Base-by-base conservation (phyloP, 192 early-diverging fungal species). In the Coemansia sp. region DNA sequence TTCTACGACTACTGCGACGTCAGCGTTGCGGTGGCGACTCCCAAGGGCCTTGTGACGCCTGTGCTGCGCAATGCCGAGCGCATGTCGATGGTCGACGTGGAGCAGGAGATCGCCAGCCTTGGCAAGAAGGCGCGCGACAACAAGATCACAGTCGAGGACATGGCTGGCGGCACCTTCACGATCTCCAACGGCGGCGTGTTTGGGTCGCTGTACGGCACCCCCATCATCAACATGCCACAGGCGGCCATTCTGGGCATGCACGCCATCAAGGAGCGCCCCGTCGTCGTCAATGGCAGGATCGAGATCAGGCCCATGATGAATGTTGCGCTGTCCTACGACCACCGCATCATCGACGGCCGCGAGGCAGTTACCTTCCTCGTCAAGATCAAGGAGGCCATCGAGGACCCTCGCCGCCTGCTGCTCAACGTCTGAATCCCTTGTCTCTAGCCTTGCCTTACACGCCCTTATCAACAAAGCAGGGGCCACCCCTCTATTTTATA, bases 131-230 rank as follows among this genome's bases (percentile, higher is more conserved):
- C 97, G 39, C 89, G 93, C 49, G 93, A 95, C 74, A 95, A 95
- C 76, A 90, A 90, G 72, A 94, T 99, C 85, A 91, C 95, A 23
- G 92, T 99, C 73, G 97, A 99, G 86, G 97, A 99, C 77, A 89
- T 99, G 88, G 87, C 93, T 53, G 97, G 97, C 41, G 97, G 97
- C 67, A 99, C 97, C 57, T 99, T 99, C 79, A 99, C 97, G 67
- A 96, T 99, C 62, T 97, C 95, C 39, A 99, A 99, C 88, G 97
- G 97, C 63, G 97, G 97, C 52, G 94, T 98, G 44, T 99, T 95
- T 81, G 97, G 97, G 43, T 99, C 97, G 30, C 83, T 99, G 64
- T 91, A 89, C 78, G 97, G 97, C 45, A 99, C 97, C 14, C 97
- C 97, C 59, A 98, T 99, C 78, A 96, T 99, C 81, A 99, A 99